These are phyloP conservation scores for Paraleonurus japonicus DNA, from an alignment of 257 asterid species.

Conservation along the genomic window DNA sequence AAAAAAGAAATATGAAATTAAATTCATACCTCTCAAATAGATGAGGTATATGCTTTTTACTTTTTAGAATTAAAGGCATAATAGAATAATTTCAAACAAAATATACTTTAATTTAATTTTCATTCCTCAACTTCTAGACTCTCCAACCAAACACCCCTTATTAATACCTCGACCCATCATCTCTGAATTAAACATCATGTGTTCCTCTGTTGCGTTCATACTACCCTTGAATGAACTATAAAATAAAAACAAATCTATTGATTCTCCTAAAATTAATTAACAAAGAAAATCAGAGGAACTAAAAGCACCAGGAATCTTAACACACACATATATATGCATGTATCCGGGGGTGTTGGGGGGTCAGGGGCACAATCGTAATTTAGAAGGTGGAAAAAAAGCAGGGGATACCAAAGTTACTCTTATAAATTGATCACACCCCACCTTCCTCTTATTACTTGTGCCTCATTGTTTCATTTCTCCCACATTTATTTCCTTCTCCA, in stretches of 20 bases:
- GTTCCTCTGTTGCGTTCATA: background rate
- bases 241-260: background rate
- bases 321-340: background rate
- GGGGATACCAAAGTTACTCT: constrained; percentile 42
- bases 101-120: too few species aligned
- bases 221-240: background rate
- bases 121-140: too few species aligned
- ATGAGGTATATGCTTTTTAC: too few species aligned
- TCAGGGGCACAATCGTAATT: constrained; percentile 29
- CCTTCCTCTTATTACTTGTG: constrained; percentile 24
- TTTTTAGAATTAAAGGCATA: too few species aligned
- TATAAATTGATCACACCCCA: constrained; percentile 51
- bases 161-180: too few species aligned
- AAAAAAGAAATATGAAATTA: too few species aligned
- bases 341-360: constrained; percentile 1
- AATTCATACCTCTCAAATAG: too few species aligned
- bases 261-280: background rate
- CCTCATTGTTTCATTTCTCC: constrained; percentile 1
- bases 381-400: constrained; percentile 31
- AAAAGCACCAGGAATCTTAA: background rate
- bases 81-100: too few species aligned
- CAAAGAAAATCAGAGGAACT: background rate
- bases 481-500: background rate
- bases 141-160: too few species aligned
- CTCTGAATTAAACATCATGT: too few species aligned